A percentile compares a stretch with the other conserved stretches of the same genome.
phyloP scores from a whole-genome alignment of 2,329 filamentous ascomycete species.

The Alternaria viburni region DNA sequence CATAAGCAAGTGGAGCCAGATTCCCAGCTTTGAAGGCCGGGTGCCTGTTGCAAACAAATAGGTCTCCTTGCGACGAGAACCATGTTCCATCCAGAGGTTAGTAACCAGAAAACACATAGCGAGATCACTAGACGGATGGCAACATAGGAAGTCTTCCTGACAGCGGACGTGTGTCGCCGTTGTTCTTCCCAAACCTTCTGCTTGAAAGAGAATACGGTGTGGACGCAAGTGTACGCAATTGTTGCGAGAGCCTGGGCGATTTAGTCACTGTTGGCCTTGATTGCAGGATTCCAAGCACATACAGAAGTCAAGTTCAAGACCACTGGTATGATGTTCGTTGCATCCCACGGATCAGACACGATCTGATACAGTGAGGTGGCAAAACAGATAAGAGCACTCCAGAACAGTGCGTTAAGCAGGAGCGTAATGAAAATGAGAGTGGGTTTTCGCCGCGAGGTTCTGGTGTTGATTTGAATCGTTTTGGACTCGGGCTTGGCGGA shows the following conservation, averaged over 20 bases:
- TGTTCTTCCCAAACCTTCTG: slow-evolving; percentile 40
- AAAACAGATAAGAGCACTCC: slow-evolving; percentile 40
- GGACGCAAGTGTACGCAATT: slow-evolving; percentile 43
- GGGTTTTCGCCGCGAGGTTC: slow-evolving; percentile 35
- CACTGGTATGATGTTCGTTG: slow-evolving; percentile 36
- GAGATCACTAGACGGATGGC: slow-evolving; percentile 41
- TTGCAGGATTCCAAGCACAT: slow-evolving; percentile 10
- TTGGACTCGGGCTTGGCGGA: slow-evolving; percentile 19
- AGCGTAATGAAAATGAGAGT: slow-evolving; percentile 44
- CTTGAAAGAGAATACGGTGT: slow-evolving; percentile 43
- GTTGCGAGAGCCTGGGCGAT: slow-evolving; percentile 40
- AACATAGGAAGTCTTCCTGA: slow-evolving; percentile 42
- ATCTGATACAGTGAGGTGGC: slow-evolving; percentile 39
- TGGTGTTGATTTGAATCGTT: slow-evolving; percentile 13
- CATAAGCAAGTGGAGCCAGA: slow-evolving; percentile 40
- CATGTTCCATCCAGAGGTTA: slow-evolving; percentile 49
- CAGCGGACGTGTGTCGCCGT: slow-evolving; percentile 24
- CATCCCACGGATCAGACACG: slow-evolving; percentile 34
- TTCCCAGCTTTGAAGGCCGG: slow-evolving; percentile 39
- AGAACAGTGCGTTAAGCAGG: slow-evolving; percentile 44
- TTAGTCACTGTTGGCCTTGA: background rate
- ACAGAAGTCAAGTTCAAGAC: slow-evolving; percentile 44
- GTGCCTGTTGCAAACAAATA: slow-evolving; percentile 33
- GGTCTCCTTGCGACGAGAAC: slow-evolving; percentile 48
- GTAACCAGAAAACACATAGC: slow-evolving; percentile 45